Evolutionary conservation across 73 alveolate genomes (phyloP), one percentile per base, ranked within the genome.

Genomic region (Tetrahymena thermophila): DNA sequence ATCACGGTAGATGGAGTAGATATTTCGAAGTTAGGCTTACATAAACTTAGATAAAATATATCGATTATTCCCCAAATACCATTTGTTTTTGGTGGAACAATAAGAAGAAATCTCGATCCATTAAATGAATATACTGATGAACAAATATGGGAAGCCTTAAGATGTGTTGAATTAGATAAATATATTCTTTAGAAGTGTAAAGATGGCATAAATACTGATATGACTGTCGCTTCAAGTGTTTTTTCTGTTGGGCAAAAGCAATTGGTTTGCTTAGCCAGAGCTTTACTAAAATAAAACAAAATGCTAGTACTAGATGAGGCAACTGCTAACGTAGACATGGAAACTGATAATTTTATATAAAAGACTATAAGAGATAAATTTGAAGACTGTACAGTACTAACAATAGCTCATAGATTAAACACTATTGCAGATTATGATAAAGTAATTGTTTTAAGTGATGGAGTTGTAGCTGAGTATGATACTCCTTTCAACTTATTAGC

Each of bases 51-150:
- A 95, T 96, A 95, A 84, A 96, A 96, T 83, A 96, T 98, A 21
- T 98, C 99, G 3, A 97, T 99, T 58, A 99, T 99, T 96, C 99
- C 99, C 40, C 97, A 99, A 95, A 99, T 98, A 84, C 98, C 99
- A 14, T 97, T 98, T n/a, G 95, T 99, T 93, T 98, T 99, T 97
- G 98, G 96, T 42, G 99, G 99, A 8, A 95, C 99, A 35, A 93
- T 99, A 28, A 96, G 99, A 96, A 98, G 97, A 95, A 99, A 99
- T 93, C 93, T 99, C 16, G 99, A 99, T 83, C 99, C 99, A 16
- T 96, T 97, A 21, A 94, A 95, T 58, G n/a, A 85, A 50, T 42
- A 93, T 38, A 57, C 94, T 13, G 99, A 98, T 94, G 95, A 97
- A 50, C 94, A 96, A 96, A 98, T 99, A 25, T 83, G 96, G 23